phyloP scores from a whole-genome alignment of 1,139 yeast species.

The Kodamaea alishanica region DNA sequence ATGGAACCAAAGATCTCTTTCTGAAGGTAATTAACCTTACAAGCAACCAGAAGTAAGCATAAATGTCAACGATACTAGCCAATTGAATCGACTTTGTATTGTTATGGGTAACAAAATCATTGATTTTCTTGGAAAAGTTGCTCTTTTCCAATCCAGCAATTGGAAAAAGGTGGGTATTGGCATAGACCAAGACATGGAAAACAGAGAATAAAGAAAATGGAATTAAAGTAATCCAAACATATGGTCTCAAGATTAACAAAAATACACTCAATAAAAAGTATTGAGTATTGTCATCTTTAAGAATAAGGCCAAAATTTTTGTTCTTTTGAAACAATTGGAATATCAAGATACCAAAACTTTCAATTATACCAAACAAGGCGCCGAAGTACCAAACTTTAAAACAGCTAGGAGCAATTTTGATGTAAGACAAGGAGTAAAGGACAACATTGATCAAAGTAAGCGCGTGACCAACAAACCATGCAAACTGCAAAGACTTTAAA shows the following conservation, averaged over 20 bases:
- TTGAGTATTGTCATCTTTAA: slow-evolving; percentile 66
- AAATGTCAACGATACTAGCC: slow-evolving; percentile 69
- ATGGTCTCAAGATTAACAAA: slow-evolving; percentile 55
- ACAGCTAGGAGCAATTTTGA: slow-evolving; percentile 17
- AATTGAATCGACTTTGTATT: slow-evolving; percentile 68
- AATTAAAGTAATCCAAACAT: slow-evolving; percentile 51
- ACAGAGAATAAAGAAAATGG: slow-evolving; percentile 69
- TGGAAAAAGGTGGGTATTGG: slow-evolving; percentile 66
- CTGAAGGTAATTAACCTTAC: slow-evolving; percentile 59
- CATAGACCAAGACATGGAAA: slow-evolving; percentile 69
- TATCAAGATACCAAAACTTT: slow-evolving; percentile 74
- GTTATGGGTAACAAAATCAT: slow-evolving; percentile 55
- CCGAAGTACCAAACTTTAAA: slow-evolving; percentile 53
- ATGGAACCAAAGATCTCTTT: slow-evolving; percentile 59
- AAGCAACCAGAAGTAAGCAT: slow-evolving; percentile 48
- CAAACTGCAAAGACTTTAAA: slow-evolving; percentile 45
- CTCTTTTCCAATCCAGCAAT: slow-evolving; percentile 47
- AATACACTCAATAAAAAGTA: slow-evolving; percentile 55
- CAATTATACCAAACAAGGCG: slow-evolving; percentile 62
- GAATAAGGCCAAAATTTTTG: slow-evolving; percentile 18
- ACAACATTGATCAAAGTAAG: slow-evolving; percentile 54
- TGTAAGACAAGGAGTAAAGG: slow-evolving; percentile 50
- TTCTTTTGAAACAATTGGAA: slow-evolving; percentile 47
- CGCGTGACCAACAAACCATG: slow-evolving; percentile 71
- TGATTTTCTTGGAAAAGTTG: slow-evolving; percentile 40